Percentiles rank a stretch among this genome's conserved stretches.
phyloP scores from a whole-genome alignment of 2,329 filamentous ascomycete species.

The Penicillium sp. region DNA sequence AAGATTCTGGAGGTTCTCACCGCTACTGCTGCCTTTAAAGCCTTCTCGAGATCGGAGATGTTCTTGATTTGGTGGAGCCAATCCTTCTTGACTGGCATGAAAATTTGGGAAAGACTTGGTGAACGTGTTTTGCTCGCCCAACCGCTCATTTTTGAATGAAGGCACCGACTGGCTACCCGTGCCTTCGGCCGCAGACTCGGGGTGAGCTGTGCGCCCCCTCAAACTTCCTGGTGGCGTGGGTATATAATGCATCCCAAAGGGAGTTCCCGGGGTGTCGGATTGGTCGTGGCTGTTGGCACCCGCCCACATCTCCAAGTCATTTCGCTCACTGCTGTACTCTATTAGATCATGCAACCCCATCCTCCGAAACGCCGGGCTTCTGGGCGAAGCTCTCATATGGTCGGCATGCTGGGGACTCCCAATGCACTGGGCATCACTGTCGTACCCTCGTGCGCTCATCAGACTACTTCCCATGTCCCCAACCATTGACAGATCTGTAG shows the following conservation, averaged over 20 bases:
- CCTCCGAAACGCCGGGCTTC: constrained; percentile 5
- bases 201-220: constrained; percentile 1
- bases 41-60: not conserved
- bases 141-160: not conserved
- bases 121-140: not conserved
- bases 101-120: constrained; percentile 17
- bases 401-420: constrained; percentile 32
- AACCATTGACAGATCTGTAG: constrained; percentile 10
- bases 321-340: constrained; percentile 22
- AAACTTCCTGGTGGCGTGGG: constrained; percentile 18
- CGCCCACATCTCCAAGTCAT: constrained; percentile 15
- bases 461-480: constrained; percentile 35
- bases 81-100: not conserved
- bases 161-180: not conserved
- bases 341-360: constrained; percentile 23
- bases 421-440: constrained; percentile 45
- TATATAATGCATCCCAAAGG: constrained; percentile 19
- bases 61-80: not conserved
- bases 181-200: not conserved
- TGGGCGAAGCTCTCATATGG: constrained; percentile 8
- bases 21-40: not conserved
- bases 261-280: constrained; percentile 5
- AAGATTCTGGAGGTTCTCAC: constrained; percentile 4
- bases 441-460: constrained; percentile 42
- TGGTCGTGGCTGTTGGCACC: not conserved